Evolutionary conservation across 2,329 filamentous ascomycete genomes (phyloP).

Genomic region (Neopestalotiopsis sp.): DNA sequence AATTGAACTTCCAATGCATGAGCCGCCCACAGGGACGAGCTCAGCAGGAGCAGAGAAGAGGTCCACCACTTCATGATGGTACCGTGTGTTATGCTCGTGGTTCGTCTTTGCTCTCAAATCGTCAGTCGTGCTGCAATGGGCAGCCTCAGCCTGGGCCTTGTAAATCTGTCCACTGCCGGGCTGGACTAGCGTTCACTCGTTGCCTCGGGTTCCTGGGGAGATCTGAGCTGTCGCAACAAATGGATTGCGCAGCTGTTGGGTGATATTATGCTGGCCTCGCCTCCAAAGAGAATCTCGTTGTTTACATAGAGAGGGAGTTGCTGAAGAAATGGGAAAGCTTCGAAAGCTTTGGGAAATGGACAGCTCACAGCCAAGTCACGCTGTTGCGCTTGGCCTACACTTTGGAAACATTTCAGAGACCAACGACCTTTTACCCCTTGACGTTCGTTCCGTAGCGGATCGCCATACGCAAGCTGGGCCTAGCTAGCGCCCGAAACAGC

Average conservation of each 20-base stretch:
- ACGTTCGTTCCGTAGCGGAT: not conserved
- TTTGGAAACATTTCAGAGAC: constrained; percentile 16
- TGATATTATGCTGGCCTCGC: not conserved
- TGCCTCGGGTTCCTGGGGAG: not conserved
- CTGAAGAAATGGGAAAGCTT: not conserved
- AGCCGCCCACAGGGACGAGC: constrained; percentile 59
- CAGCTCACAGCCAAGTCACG: constrained; percentile 6
- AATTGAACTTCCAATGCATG: constrained; percentile 64
- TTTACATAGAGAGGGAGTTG: not conserved
- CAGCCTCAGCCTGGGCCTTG: constrained; percentile 32
- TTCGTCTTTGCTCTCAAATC: constrained; percentile 12
- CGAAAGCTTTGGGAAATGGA: not conserved
- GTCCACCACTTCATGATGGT: constrained; percentile 61
- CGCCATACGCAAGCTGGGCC: not conserved
- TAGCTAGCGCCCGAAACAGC: constrained; percentile 3
- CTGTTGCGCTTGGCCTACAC: constrained; percentile 13
- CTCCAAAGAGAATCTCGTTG: not conserved
- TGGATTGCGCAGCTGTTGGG: not conserved
- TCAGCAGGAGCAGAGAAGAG: constrained; percentile 56
- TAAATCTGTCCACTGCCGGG: constrained; percentile 27
- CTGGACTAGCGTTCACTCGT: not conserved
- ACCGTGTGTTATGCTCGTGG: constrained; percentile 21
- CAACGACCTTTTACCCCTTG: constrained; percentile 5
- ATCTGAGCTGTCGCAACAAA: not conserved
- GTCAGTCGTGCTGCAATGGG: constrained; percentile 30